These are phyloP conservation scores for Ceriops zippeliana DNA, from an alignment of 345 rosid species.

Conservation along the genomic window DNA sequence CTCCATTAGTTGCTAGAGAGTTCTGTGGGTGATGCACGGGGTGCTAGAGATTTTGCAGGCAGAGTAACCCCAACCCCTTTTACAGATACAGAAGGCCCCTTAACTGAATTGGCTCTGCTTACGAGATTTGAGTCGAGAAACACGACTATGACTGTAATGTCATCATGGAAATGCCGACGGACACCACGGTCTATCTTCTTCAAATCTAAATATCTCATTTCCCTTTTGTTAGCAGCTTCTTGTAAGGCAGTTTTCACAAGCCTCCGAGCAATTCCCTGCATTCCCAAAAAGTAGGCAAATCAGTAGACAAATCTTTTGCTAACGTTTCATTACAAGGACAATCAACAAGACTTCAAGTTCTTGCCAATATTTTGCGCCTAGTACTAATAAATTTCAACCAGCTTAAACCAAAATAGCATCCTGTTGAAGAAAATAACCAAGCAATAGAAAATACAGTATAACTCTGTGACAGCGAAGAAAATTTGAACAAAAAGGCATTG, in stretches of 20 bases:
- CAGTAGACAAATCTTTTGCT: not conserved
- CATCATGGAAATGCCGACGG: constrained; percentile 35
- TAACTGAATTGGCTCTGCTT: constrained; percentile 58
- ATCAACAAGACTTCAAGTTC: not conserved
- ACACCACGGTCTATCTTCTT: constrained; percentile 36
- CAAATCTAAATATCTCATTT: constrained; percentile 38
- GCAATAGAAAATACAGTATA: no score
- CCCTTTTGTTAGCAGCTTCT: constrained; percentile 36
- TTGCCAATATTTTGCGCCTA: not conserved
- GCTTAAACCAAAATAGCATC: no score
- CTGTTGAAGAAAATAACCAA: no score
- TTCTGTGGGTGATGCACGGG: constrained; percentile 30
- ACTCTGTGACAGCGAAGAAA: no score
- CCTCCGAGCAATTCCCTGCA: constrained; percentile 34
- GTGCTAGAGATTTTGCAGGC: constrained; percentile 46
- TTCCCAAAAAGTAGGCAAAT: not conserved
- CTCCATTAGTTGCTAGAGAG: constrained; percentile 16
- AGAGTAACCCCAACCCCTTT: constrained; percentile 68
- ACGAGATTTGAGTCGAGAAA: constrained; percentile 46
- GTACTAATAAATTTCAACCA: not conserved
- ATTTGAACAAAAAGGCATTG: no score
- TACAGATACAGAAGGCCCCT: constrained; percentile 61
- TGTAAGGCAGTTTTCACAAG: constrained; percentile 29
- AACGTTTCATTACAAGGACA: not conserved
- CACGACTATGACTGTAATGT: constrained; percentile 33